These are phyloP conservation scores for Flaveria brownii DNA, from an alignment of 129 eudicot species.

Conservation along the genomic window DNA sequence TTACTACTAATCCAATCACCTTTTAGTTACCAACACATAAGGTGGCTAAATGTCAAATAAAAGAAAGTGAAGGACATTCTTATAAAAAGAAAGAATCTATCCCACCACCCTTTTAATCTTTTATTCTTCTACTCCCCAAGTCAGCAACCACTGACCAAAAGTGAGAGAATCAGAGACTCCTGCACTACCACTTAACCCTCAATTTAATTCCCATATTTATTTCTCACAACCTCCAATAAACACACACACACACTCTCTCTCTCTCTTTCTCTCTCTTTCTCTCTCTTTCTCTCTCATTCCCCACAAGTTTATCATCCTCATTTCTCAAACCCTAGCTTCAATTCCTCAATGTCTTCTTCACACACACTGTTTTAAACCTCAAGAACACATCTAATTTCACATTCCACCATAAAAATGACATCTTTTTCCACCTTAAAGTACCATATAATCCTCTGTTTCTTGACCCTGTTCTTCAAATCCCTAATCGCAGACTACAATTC, in stretches of 20 bases:
- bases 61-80: constrained; percentile 16
- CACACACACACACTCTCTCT: constrained; percentile 22
- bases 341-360: constrained; percentile 36
- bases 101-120: constrained; percentile 17
- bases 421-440: constrained; percentile 40
- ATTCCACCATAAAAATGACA: constrained; percentile 46
- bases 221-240: constrained; percentile 60
- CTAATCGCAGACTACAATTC: constrained; percentile 39
- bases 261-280: constrained; percentile 10
- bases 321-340: constrained; percentile 36
- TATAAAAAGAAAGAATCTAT: constrained; percentile 12
- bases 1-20: too few species aligned
- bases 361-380: constrained; percentile 25
- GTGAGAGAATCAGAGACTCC: constrained; percentile 40
- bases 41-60: constrained; percentile 13
- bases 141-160: constrained; percentile 66
- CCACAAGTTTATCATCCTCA: constrained; percentile 37
- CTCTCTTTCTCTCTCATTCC: constrained; percentile 23
- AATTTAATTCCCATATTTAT: constrained; percentile 48
- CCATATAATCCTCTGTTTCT: constrained; percentile 32
- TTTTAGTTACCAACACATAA: background rate
- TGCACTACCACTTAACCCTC: constrained; percentile 44
- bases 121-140: constrained; percentile 49
- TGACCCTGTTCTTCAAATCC: constrained; percentile 43
- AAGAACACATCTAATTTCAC: constrained; percentile 15